Base-by-base conservation (phyloP, 768 basidiomycete genomes). In the Leccinum uliginosum region DNA sequence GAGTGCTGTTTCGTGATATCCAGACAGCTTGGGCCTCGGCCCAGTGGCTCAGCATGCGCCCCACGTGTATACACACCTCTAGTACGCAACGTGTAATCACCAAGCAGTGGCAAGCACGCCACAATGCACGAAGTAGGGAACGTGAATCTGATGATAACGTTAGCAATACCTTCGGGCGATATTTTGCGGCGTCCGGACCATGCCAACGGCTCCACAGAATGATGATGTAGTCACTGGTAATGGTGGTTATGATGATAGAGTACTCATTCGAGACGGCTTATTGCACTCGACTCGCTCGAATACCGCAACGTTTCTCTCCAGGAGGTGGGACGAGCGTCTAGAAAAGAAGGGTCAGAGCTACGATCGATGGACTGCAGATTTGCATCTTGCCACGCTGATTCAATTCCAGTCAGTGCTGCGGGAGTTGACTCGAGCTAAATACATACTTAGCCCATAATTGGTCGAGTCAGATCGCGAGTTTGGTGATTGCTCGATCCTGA, bases 401-500 rank as follows among this genome's bases (percentile, higher is more conserved):
- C 17, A 17, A n/a, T n/a, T n/a, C 35, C 35, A 38, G 38, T 10
- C 6, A n/a, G 38, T 19, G n/a, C 38, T 40, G n/a, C 38, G 38
- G 38, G n/a, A 40, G 38, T n/a, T 40, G 10, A 40, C n/a, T 40
- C n/a, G n/a, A 9, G 38, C 30, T 29, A 38, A n/a, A 6, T 38
- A 38, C 35, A 38, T 19, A 40, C 17, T 40, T 40, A 19, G 38
- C n/a, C 17, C 38, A 40, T n/a, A 40, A 40, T 4, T 9, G 3
- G 38, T 19, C 38, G n/a, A 10, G 38, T 40, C n/a, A 19, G 38
- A 40, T 40, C 38, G n/a, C 17, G 8, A n/a, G 17, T 38, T 38
- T 35, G 35, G 35, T 38, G 35, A 7, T 38, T 8, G 8, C 17
- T 38, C 35, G 17, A n/a, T 51, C 46, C 59, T 61, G 62, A 47